Evolutionary conservation across 2,329 filamentous ascomycete genomes (phyloP).

Genomic region (Raffaelea deltoideospora): DNA sequence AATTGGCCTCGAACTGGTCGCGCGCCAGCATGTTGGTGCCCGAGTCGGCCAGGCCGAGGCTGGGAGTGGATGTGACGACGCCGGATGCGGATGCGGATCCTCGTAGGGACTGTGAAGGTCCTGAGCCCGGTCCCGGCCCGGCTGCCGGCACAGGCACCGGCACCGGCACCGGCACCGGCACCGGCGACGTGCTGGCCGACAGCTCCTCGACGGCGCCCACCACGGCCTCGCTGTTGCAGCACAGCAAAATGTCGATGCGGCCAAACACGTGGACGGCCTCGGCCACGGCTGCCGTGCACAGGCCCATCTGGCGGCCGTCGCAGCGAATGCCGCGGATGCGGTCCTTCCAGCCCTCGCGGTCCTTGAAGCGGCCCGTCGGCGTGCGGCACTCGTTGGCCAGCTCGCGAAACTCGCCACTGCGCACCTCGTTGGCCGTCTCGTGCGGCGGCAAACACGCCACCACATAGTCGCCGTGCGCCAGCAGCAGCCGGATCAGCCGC

Average conservation of each 20-base stretch:
- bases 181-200: conserved; percentile 40
- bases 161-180: conserved; percentile 11
- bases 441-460: conserved; percentile 67
- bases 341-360: conserved; percentile 66
- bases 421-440: conserved; percentile 62
- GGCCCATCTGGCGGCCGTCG: conserved; percentile 45
- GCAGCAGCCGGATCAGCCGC: conserved; percentile 62
- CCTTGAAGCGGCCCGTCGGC: conserved; percentile 28
- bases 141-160: neutral
- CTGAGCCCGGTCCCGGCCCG: no score
- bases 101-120: no score
- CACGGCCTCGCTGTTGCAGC: conserved; percentile 77
- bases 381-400: conserved; percentile 55
- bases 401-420: conserved; percentile 64
- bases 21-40: conserved; percentile 67
- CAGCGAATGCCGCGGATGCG: conserved; percentile 53
- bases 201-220: conserved; percentile 88
- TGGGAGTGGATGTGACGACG: no score
- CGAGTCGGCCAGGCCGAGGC: no score
- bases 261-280: conserved; percentile 76
- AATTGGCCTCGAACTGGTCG: conserved; percentile 88
- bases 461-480: conserved; percentile 85
- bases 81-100: conserved; percentile 21
- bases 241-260: conserved; percentile 77
- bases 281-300: conserved; percentile 75